A percentile compares a stretch with the other conserved stretches of the same genome.
phyloP scores from a whole-genome alignment of 2,329 filamentous ascomycete species.

The Metarhizium album region DNA sequence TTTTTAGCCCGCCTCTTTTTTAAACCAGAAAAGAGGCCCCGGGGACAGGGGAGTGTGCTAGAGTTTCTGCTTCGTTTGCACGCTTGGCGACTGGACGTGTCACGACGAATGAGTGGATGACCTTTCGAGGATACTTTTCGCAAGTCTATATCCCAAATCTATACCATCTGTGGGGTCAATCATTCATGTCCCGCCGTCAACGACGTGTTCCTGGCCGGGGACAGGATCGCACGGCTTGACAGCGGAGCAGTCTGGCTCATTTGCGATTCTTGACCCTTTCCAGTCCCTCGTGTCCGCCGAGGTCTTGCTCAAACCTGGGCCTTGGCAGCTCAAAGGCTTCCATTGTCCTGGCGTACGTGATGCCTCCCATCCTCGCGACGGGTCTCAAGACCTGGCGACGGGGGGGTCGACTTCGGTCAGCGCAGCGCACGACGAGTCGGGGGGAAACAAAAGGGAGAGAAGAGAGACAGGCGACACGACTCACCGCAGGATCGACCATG shows the following conservation, averaged over 20 bases:
- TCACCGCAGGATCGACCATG: constrained; percentile 58
- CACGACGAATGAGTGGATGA: constrained; percentile 5
- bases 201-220: background rate
- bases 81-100: background rate
- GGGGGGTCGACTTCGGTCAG: background rate
- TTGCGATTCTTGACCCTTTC: constrained; percentile 28
- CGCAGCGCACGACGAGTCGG: background rate
- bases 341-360: constrained; percentile 52
- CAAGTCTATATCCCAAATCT: background rate
- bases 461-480: too few relatives aligned
- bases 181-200: background rate
- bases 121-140: background rate
- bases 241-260: background rate
- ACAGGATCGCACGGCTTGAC: background rate
- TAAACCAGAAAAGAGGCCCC: background rate
- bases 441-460: too few relatives aligned
- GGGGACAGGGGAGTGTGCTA: background rate
- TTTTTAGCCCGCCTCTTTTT: constrained; percentile 24
- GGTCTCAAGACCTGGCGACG: constrained; percentile 65
- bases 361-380: constrained; percentile 71
- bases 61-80: too few relatives aligned
- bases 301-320: constrained; percentile 43
- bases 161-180: background rate
- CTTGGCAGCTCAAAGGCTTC: constrained; percentile 63
- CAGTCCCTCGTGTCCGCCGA: constrained; percentile 41